A percentile compares a stretch with the other conserved stretches of the same genome.
Evolutionary conservation across 129 eudicot species (phyloP).

Genomic region (Arctium minus): DNA sequence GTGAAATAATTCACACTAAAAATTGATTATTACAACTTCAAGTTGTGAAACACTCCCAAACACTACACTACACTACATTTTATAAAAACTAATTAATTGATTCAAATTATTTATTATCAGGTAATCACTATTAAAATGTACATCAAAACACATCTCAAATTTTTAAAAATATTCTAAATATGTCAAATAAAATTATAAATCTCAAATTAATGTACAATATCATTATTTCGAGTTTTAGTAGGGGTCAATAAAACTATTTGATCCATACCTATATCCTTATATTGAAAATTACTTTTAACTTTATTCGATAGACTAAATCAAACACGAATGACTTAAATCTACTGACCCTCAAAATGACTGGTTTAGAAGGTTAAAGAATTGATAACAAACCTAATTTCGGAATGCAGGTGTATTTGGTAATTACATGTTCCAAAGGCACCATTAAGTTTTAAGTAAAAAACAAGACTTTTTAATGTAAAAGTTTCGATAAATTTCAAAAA

Average conservation of each 20-base stretch:
- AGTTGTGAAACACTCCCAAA: no score
- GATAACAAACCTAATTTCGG: not conserved
- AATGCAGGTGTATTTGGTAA: no score
- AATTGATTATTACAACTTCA: no score
- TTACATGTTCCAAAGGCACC: no score
- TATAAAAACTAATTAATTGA: not conserved
- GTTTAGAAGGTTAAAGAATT: not conserved
- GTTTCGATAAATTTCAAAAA: not conserved
- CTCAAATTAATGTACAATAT: not conserved
- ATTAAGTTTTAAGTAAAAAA: not conserved
- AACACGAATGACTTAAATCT: not conserved
- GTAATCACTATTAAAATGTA: not conserved
- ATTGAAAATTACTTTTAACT: not conserved
- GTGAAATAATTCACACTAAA: no score
- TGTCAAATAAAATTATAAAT: not conserved
- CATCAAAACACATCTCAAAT: not conserved
- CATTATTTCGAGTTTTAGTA: not conserved
- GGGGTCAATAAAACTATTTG: not conserved
- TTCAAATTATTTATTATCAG: not conserved
- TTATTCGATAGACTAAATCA: no score
- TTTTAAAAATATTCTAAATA: no score
- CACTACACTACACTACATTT: no score
- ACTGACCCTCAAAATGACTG: not conserved
- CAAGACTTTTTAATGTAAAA: not conserved
- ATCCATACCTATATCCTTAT: no score